Evolutionary conservation across 192 early-diverging fungal species (phyloP), one percentile per base, ranked within the genome.

Genomic region (Allomyces javanicus): DNA sequence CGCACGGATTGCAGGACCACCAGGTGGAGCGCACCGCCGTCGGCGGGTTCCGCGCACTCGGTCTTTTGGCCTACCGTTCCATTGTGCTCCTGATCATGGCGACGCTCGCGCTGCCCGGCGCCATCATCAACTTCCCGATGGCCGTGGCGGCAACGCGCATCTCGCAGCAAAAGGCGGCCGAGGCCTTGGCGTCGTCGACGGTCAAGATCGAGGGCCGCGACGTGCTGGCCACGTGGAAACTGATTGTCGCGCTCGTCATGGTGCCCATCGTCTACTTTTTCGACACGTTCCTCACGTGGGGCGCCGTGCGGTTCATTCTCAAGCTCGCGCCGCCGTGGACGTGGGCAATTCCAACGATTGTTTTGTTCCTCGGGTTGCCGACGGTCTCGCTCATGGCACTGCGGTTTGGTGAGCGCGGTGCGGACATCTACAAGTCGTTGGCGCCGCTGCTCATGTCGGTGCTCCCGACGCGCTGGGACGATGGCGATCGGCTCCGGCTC

Each of bases 141-240:
- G 75, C 77, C 68, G 66, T 78, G 23, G 65, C 73, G 4, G 73
- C 78, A 12, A 68, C 70, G 55, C 69, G 75, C n/a, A 73, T 73
- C 61, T 74, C 76, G 64, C 74, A 74, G 68, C 69, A 71, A 63
- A 79, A 79, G 71, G 78, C 78, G 10, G 68, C 69, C 71, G 87
- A 87, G 66, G 94, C 94, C 0, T 76, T 92, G 63, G 86, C 83
- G 10, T 86, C 80, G n/a, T 95, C 92, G 12, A 88, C 84, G 23
- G 92, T 99, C 62, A 99, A 99, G 72, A 86, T 99, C 69, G 85
- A 86, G 63, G 96, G 91, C 25, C 81, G 87, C 43, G 96, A 99
- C 70, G 96, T 99, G 10, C 77, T 99, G 24, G 91, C 90, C 0
- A 96, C 96, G 9, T 97, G 94, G 96, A 97, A 97, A 72, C 75